Evolutionary conservation across 2,329 filamentous ascomycete species (phyloP).

Genomic region (Dothideomycetes sp.): DNA sequence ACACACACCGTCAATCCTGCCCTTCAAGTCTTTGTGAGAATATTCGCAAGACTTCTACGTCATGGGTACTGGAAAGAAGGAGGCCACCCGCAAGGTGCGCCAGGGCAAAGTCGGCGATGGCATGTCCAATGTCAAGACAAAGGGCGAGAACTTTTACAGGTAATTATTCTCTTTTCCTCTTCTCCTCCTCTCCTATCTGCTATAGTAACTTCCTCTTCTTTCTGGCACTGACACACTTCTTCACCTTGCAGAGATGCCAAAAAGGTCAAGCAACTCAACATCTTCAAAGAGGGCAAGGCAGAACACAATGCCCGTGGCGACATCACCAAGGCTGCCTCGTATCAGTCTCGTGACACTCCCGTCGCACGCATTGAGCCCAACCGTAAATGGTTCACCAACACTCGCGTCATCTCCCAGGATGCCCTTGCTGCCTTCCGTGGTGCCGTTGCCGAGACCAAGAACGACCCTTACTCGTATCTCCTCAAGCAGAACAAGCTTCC

Average conservation of each 20-base stretch:
- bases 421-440: conserved; percentile 77
- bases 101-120: conserved; percentile 79
- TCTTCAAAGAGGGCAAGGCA: conserved; percentile 78
- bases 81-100: conserved; percentile 68
- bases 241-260: conserved; percentile 54
- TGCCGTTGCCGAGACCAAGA: conserved; percentile 80
- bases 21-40: background rate
- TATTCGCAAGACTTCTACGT: conserved; percentile 14
- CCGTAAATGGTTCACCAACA: conserved; percentile 96
- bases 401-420: conserved; percentile 80
- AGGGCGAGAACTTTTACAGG: conserved; percentile 98
- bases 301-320: conserved; percentile 73
- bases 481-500: conserved; percentile 95
- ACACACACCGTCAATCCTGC: conserved; percentile 2
- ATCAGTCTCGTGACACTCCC: conserved; percentile 72
- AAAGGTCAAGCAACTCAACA: conserved; percentile 78
- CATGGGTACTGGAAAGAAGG: conserved; percentile 92
- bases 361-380: conserved; percentile 87
- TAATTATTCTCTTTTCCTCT: conserved; percentile 26
- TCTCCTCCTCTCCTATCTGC: background rate
- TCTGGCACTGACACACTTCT: conserved; percentile 6
- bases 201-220: too few relatives aligned
- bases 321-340: conserved; percentile 73
- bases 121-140: conserved; percentile 81
- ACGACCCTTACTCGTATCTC: conserved; percentile 88